phyloP scores from a whole-genome alignment of 208 protist genomes.

The Leishmania arabica region DNA sequence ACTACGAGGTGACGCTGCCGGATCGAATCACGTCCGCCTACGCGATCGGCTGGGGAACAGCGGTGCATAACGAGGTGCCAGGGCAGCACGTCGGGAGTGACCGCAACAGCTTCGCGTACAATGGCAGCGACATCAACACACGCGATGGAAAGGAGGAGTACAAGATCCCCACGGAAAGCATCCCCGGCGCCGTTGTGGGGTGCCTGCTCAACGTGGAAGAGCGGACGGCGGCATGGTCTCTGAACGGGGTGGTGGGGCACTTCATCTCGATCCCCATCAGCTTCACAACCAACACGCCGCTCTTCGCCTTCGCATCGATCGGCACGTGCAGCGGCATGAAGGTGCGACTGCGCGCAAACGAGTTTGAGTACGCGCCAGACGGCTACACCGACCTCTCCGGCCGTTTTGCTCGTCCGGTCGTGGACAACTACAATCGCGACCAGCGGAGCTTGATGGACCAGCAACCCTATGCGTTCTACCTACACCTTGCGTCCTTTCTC shows the following conservation, averaged over 20 bases:
- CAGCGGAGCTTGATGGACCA: conserved; percentile 51
- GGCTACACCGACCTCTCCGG: conserved; percentile 83
- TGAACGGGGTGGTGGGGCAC: conserved; percentile 76
- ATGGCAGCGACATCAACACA: conserved; percentile 69
- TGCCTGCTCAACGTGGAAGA: conserved; percentile 86
- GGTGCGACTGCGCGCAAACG: conserved; percentile 59
- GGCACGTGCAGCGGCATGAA: conserved; percentile 79
- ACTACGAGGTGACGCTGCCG: conserved; percentile 87
- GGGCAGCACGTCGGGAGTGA: conserved; percentile 90
- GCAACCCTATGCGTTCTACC: conserved; percentile 74
- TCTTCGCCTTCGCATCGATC: conserved; percentile 87
- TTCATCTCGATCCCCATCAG: conserved; percentile 76
- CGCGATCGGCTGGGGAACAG: conserved; percentile 88
- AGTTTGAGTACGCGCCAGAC: conserved; percentile 87
- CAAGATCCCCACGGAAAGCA: conserved; percentile 57
- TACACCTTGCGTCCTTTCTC: conserved; percentile 80
- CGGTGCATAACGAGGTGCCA: conserved; percentile 75
- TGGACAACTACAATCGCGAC: conserved; percentile 42
- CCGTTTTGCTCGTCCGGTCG: conserved; percentile 56
- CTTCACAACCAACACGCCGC: conserved; percentile 34
- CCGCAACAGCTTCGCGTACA: conserved; percentile 85
- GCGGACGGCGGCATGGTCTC: conserved; percentile 80
- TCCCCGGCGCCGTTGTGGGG: conserved; percentile 65
- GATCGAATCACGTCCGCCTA: conserved; percentile 71
- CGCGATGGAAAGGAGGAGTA: conserved; percentile 83